Evolutionary conservation across 768 basidiomycete species (phyloP).

Genomic region (Kwoniella mangroviensis): DNA sequence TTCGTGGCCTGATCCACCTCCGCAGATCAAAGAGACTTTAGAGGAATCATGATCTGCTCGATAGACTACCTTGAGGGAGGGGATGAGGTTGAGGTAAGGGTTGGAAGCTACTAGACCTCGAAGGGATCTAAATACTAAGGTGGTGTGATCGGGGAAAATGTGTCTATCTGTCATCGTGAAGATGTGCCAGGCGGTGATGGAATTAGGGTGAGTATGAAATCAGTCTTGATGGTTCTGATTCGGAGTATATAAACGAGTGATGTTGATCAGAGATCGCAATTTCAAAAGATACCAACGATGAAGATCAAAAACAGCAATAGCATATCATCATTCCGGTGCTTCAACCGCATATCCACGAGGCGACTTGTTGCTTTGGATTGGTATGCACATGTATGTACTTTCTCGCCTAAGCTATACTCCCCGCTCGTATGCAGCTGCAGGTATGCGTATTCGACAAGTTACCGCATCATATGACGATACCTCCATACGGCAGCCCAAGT

Average conservation of each 20-base stretch:
- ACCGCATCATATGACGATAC: not conserved
- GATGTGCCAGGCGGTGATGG: not conserved
- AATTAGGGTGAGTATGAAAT: too few relatives aligned
- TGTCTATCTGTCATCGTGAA: conserved; percentile 49
- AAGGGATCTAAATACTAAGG: conserved; percentile 48
- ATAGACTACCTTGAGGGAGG: conserved; percentile 54
- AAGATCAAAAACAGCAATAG: too few relatives aligned
- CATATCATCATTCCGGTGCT: too few relatives aligned
- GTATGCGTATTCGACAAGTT: too few relatives aligned
- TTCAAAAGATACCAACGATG: not conserved
- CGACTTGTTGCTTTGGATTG: too few relatives aligned
- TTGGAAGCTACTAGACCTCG: conserved; percentile 49
- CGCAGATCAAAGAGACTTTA: conserved; percentile 53
- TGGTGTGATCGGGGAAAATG: conserved; percentile 52
- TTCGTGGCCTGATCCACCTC: conserved; percentile 54
- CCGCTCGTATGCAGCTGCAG: too few relatives aligned
- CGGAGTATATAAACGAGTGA: not conserved
- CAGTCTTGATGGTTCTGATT: too few relatives aligned
- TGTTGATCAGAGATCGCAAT: not conserved
- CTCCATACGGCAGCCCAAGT: not conserved
- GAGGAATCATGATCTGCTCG: conserved; percentile 46
- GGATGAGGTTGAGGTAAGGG: conserved; percentile 50
- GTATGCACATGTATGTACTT: too few relatives aligned
- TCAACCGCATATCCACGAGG: too few relatives aligned
- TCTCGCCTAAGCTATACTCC: too few relatives aligned